These are phyloP conservation scores for Sphaerosporella brunnea DNA, from an alignment of 495 filamentous ascomycete species.

Conservation along the genomic window DNA sequence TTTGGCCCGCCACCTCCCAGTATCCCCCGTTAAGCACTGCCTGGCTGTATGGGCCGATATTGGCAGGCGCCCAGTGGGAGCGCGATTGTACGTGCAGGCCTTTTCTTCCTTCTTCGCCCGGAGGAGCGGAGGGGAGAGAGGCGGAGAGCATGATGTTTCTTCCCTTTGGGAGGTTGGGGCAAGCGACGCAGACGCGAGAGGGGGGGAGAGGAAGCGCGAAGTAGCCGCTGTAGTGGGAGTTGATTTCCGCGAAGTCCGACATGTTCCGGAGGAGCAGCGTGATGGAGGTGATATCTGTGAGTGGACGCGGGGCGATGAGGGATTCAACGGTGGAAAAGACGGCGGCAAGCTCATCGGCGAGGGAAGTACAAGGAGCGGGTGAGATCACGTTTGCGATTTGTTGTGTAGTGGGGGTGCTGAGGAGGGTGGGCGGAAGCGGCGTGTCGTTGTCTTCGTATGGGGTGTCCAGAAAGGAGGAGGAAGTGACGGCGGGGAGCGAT, in stretches of 20 bases:
- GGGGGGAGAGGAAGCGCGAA: conserved; percentile 68
- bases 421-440: conserved; percentile 32
- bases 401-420: background rate
- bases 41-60: conserved; percentile 95
- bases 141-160: conserved; percentile 45
- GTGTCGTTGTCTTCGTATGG: conserved; percentile 39
- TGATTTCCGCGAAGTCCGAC: conserved; percentile 55
- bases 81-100: conserved; percentile 78
- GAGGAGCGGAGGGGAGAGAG: conserved; percentile 29
- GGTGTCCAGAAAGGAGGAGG: background rate
- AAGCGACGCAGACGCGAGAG: conserved; percentile 64
- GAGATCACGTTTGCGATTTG: conserved; percentile 17
- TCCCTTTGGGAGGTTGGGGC: conserved; percentile 37
- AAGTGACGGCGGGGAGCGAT: conserved; percentile 4
- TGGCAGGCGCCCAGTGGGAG: conserved; percentile 95
- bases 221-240: conserved; percentile 49
- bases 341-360: conserved; percentile 9
- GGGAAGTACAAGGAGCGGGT: background rate
- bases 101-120: conserved; percentile 27
- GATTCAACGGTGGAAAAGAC: conserved; percentile 11
- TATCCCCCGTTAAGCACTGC: conserved; percentile 33
- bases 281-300: conserved; percentile 49
- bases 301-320: conserved; percentile 17
- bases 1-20: conserved; percentile 62
- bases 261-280: conserved; percentile 66